A percentile compares a stretch with the other conserved stretches of the same genome.
These are phyloP conservation scores for Taiozyma sp. DNA, from an alignment of 1,139 yeast genomes.

Conservation along the genomic window DNA sequence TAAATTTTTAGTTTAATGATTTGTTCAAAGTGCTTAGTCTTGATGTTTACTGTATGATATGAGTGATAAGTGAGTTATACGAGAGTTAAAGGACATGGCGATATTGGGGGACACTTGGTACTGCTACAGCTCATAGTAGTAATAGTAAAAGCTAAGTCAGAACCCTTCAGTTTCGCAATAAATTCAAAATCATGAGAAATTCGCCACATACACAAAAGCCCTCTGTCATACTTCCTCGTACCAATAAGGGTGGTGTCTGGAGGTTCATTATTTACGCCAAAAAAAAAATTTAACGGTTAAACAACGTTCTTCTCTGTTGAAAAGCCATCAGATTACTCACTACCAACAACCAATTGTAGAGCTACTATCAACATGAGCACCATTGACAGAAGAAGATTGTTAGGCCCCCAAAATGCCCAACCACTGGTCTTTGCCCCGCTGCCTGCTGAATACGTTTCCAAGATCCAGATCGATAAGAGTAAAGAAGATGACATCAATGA, in stretches of 20 bases:
- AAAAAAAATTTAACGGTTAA: neutral
- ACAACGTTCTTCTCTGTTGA: too few relatives aligned
- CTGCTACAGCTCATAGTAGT: too few relatives aligned
- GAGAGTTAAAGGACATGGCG: too few relatives aligned
- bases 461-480: slow-evolving; percentile 1
- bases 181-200: too few relatives aligned
- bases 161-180: too few relatives aligned
- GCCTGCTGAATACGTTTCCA: slow-evolving; percentile 8
- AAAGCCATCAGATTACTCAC: neutral
- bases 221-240: neutral
- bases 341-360: neutral
- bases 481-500: slow-evolving; percentile 12
- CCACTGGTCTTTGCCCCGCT: slow-evolving; percentile 39
- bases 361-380: slow-evolving; percentile 12
- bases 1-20: neutral
- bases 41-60: neutral
- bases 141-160: too few relatives aligned
- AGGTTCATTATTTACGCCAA: neutral
- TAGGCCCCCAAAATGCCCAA: slow-evolving; percentile 60
- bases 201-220: too few relatives aligned
- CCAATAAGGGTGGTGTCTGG: neutral
- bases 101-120: too few relatives aligned
- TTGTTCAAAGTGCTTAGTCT: neutral
- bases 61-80: too few relatives aligned
- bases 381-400: slow-evolving; percentile 65